Conservation (phyloP, 805 yeast genomes). For the Starmerella vaccinii region DNA sequence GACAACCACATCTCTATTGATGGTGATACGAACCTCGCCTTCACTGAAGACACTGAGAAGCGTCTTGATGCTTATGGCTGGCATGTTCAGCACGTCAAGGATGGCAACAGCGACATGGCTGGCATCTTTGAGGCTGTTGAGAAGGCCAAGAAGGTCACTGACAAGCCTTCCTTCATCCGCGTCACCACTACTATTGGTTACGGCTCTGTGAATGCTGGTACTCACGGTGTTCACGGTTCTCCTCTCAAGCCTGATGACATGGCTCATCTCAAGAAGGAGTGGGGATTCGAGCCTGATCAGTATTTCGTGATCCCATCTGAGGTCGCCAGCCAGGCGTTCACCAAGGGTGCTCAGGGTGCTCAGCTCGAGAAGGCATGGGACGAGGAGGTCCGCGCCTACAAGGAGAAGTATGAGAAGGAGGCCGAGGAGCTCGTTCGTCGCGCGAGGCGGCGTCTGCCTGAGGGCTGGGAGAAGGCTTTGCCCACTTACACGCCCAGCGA, state of each 20-base stretch:
- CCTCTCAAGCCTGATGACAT: constrained; percentile 92
- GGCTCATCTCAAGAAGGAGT: constrained; percentile 67
- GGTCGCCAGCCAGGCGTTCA: constrained; percentile 59
- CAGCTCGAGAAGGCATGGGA: constrained; percentile 70
- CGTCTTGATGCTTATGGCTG: constrained; percentile 91
- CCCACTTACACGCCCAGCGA: constrained; percentile 75
- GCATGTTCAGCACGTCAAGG: constrained; percentile 66
- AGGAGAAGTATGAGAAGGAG: constrained; percentile 58
- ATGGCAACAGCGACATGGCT: constrained; percentile 70
- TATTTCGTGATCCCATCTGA: constrained; percentile 71
- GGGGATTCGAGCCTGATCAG: constrained; percentile 82
- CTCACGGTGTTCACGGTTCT: constrained; percentile 91
- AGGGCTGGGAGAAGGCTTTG: constrained; percentile 62
- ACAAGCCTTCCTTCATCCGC: constrained; percentile 86
- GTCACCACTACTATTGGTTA: constrained; percentile 86
- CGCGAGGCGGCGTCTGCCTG: constrained; percentile 66
- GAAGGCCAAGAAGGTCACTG: constrained; percentile 62
- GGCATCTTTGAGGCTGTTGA: constrained; percentile 66
- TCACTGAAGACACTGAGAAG: constrained; percentile 81
- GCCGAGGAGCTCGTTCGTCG: constrained; percentile 77
- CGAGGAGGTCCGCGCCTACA: constrained; percentile 48
- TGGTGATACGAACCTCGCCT: constrained; percentile 78
- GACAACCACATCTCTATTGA: constrained; percentile 95
- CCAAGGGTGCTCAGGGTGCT: constrained; percentile 50
- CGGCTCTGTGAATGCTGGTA: constrained; percentile 78